phyloP scores from a whole-genome alignment of 2,329 filamentous ascomycete species.

The Cercospora citrullina region DNA sequence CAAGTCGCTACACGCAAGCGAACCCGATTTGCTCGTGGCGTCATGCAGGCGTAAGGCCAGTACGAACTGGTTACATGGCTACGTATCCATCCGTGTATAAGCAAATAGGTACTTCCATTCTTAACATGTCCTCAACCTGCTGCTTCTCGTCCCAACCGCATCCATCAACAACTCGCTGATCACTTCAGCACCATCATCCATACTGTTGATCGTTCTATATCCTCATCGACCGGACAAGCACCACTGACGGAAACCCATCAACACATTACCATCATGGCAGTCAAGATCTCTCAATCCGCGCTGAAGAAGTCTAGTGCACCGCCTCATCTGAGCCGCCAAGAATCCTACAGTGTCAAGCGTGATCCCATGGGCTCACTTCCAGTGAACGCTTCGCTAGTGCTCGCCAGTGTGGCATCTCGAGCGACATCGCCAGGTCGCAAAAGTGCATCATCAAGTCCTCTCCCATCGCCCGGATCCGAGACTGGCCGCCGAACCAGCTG shows the following conservation, averaged over 20 bases:
- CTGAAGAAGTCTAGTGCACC: conserved; percentile 32
- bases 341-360: conserved; percentile 32
- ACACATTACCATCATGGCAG: conserved; percentile 22
- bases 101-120: background rate
- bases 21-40: conserved; percentile 13
- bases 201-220: background rate
- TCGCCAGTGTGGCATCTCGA: conserved; percentile 31
- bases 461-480: conserved; percentile 24
- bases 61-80: conserved; percentile 11
- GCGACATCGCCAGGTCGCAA: conserved; percentile 28
- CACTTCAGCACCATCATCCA: background rate
- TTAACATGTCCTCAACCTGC: conserved; percentile 1
- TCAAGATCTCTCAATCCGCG: conserved; percentile 31
- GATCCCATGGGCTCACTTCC: conserved; percentile 22
- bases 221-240: background rate
- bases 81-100: conserved; percentile 8
- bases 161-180: background rate
- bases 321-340: conserved; percentile 34
- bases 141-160: background rate
- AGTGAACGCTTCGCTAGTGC: conserved; percentile 25
- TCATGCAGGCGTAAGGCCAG: conserved; percentile 12
- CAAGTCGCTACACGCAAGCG: conserved; percentile 2
- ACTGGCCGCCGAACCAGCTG: conserved; percentile 32
- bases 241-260: background rate
- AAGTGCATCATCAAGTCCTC: conserved; percentile 24